Evolutionary conservation across 2,329 filamentous ascomycete species (phyloP), one percentile per base, ranked within the genome.

Genomic region (Pyrenophora teres): DNA sequence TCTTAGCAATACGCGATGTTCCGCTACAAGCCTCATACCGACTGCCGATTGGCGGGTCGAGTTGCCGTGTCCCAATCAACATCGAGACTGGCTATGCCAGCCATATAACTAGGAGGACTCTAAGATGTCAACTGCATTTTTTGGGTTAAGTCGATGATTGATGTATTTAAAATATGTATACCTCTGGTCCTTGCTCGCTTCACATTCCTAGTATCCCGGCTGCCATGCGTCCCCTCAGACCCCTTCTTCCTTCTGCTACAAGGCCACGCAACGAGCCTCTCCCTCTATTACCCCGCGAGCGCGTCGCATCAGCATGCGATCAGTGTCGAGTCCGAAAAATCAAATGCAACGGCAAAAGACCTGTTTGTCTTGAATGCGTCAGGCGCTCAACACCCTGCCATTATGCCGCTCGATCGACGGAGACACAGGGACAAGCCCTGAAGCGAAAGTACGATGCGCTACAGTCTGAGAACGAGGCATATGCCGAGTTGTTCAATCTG

Each of bases 391-490:
- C 46, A 15, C 15, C 38, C 25, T 54, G 51, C 31, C 32, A 51
- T 6, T 54, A 54, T 40, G 51, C 46, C 10, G 36, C 42, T 19
- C 33, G 8, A 5, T 45, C 48, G 12, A 27, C 44, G 2, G 47
- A 49, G 18, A 43, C 49, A 13, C 44, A 56, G 21, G 46, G 52
- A 12, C 56, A 58, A 15, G 56, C 56, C 0, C 21, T 57, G 1
- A 60, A 60, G 30, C 55, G 57, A 19, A 62, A 50, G 39, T 50
- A 59, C 23, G 50, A 52, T 37, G 19, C 25, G 1, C 37, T 62
- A 8, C 48, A 52, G 30, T 40, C 40, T 12, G 52, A 57, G 15
- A 56, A 58, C 35, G 49, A 53, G 6, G 52, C 40, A 0, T 59
- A 63, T 16, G 44, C 51, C 12, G 56, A 63, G 31, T 23, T 60